A percentile compares a stretch with the other conserved stretches of the same genome.
Conservation (phyloP, 2,329 filamentous ascomycete species). For the Plenodomus lindquistii region DNA sequence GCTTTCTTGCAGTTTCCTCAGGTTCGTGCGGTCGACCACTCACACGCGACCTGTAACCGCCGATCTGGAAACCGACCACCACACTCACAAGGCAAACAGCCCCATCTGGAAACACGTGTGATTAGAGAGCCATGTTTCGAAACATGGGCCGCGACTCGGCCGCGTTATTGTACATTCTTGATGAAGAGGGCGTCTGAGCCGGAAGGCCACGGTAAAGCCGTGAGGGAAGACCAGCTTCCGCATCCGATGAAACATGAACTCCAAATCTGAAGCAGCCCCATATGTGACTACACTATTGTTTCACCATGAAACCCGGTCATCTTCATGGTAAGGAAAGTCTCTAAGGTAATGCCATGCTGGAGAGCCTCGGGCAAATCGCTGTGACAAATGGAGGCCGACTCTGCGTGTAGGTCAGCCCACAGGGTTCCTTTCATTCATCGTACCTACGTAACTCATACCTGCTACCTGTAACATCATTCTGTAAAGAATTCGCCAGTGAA, state of each 20-base stretch:
- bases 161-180: not conserved
- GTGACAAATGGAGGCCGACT: constrained; percentile 45
- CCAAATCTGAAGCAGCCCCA: not conserved
- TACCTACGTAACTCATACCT: constrained; percentile 36
- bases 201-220: not conserved
- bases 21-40: not conserved
- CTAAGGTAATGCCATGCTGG: constrained; percentile 32
- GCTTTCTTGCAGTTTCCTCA: not conserved
- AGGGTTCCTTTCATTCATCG: not conserved
- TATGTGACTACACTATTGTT: not conserved
- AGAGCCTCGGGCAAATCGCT: constrained; percentile 46
- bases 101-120: not conserved
- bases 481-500: constrained; percentile 36
- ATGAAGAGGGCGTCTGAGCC: not conserved
- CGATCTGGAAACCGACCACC: not conserved
- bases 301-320: not conserved
- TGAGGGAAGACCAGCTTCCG: not conserved
- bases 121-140: not conserved
- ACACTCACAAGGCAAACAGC: not conserved
- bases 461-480: constrained; percentile 28
- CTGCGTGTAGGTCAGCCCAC: constrained; percentile 19
- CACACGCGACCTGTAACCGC: not conserved
- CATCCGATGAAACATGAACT: not conserved
- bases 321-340: constrained; percentile 27
- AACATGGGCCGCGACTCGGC: not conserved